Base-by-base conservation (phyloP, 805 yeast genomes). In the Ogataea pilisensis region DNA sequence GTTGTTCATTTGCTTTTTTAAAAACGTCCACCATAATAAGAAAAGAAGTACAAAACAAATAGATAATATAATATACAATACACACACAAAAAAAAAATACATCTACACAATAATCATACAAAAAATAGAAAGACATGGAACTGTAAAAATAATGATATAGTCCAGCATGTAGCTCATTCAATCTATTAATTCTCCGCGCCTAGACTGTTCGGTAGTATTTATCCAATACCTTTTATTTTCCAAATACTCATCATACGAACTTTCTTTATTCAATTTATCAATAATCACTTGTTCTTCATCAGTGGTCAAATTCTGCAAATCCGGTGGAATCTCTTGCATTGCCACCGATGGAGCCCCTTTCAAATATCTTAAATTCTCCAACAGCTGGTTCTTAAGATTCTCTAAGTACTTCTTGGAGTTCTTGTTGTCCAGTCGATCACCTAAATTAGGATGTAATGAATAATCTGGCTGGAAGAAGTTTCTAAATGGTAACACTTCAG, bases 321-420 rank as follows among this genome's bases (percentile, higher is more conserved):
- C 67, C 1, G 96, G 96, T 2, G 97, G 97, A 7, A 87, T 77
- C 46, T 86, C 91, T 46, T 75, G 81, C 95, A 90, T 88, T 50
- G 86, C 84, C 8, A 93, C 98, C 51, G 95, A 82, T 11, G 99
- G 99, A 0, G 98, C 98, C 37, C 90, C 90, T 53, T 85, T 86
- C 42, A 91, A 63, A 55, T 71, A 83, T 49, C 97, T 64, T 35
- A 91, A 67, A 58, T 85, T 88, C 63, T 91, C 96, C 53, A 90
- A 61, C 21, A 88, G 75, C 47, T 85, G 82, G 41, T 78, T 78
- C 51, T 80, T 75, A 27, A 91, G 78, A 54, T 83, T 78, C 51
- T 93, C 96, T 40, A 93, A 69, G 56, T 86, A 88, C 58, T 83
- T 83, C 48, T 82, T 82, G 17, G 87, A 71, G 62, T 91, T 91